Base-by-base conservation (phyloP, 345 rosid species). In the Rhodamnia argentea region DNA sequence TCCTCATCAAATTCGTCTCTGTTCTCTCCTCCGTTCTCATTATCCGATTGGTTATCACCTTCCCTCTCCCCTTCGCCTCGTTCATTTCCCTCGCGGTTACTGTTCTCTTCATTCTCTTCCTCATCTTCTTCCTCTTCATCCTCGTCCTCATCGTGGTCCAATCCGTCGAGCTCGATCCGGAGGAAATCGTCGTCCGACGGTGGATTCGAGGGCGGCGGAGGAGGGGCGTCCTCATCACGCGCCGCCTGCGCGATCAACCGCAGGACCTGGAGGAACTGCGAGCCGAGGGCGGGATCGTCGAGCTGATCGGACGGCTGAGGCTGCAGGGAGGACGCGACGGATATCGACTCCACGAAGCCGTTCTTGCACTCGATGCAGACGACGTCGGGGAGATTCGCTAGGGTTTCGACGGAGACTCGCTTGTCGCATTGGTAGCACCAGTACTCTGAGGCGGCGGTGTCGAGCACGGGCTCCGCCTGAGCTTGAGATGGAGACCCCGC, bases 221-320 rank as follows among this genome's bases (percentile, higher is more conserved):
- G 91, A 47, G 94, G 88, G 23, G 64, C 92, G 89, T 94, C 89
- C 50, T 89, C 94, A 2, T 91, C 95, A 62, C 92, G 92, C 87
- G 92, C 88, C 12, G 91, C 91, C 87, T 90, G 93, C 10, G 93
- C 92, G 76, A 94, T 82, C 82, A 95, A 60, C 15, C 95, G 95
- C 78, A 70, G 47, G 78, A 70, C 78, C 78, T 70, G 78, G 44
- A 70, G 24, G 78, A 70, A 70, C 78, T 70, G 78, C 23, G 78
- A 32, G 78, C 78, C 47, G 78, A 70, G 78, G 78, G 78, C 78
- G 78, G 78, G 78, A 70, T 70, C 91, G 95, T 96, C 89, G 99
- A 97, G 90, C 88, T 97, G 90, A 98, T 98, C 87, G 99, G 98
- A 88, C 98, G 94, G 89, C 99, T 95, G 87, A 93, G 98, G 97